phyloP scores from a whole-genome alignment of 495 filamentous ascomycete species.

The Neurospora sp. region DNA sequence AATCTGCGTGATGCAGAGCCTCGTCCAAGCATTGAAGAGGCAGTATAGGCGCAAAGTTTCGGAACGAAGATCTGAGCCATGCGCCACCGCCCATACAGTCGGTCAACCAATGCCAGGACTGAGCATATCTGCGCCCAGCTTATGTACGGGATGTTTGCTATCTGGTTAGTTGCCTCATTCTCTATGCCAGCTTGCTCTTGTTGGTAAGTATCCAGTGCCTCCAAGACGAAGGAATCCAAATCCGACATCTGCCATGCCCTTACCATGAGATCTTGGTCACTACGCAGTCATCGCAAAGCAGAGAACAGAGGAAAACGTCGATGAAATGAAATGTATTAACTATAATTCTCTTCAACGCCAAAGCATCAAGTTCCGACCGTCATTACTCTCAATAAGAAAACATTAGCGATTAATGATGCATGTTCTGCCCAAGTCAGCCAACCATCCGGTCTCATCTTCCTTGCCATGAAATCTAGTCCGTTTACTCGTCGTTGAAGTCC shows the following conservation, averaged over 20 bases:
- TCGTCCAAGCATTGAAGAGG: not conserved
- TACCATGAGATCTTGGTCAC: not conserved
- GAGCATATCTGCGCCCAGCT: not conserved
- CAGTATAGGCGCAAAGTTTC: not conserved
- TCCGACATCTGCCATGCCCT: not conserved
- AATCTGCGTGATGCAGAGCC: not conserved
- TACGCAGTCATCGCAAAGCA: not conserved
- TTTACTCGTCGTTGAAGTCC: not conserved
- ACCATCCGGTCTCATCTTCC: not conserved
- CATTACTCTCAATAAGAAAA: not conserved
- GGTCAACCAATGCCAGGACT: not conserved
- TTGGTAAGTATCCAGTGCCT: not conserved
- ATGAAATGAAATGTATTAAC: not conserved
- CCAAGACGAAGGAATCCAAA: not conserved
- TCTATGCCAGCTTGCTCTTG: not conserved
- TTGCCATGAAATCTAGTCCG: not conserved
- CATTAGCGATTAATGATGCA: not conserved
- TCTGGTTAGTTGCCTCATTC: not conserved
- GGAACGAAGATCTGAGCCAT: not conserved
- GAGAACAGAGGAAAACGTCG: not conserved
- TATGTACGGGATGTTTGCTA: not conserved
- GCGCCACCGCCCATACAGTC: not conserved
- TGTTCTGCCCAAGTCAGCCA: not conserved
- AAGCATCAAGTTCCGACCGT: not conserved
- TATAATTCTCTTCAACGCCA: not conserved